Evolutionary conservation across 305 asterid genomes (phyloP).

Genomic region (Coffea humblotiana): DNA sequence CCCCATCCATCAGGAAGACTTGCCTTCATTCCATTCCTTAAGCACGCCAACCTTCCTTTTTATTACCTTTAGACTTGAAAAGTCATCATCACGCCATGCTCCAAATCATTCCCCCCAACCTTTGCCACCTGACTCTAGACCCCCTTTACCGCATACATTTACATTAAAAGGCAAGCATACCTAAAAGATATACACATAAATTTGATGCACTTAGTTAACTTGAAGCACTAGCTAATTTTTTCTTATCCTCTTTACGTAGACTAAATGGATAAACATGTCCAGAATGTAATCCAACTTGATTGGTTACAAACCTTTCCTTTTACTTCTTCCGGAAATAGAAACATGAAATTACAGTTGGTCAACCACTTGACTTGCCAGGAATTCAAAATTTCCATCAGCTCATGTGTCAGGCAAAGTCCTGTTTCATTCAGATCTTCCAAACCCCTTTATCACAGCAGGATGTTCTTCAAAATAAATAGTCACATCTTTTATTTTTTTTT

Average conservation of each 20-base stretch:
- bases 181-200: not conserved
- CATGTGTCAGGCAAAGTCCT: not conserved
- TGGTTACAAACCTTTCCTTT: slow-evolving; percentile 12
- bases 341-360: slow-evolving; percentile 4
- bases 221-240: not conserved
- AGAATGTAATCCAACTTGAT: not conserved
- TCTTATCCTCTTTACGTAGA: not conserved
- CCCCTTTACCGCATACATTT: slow-evolving; percentile 11
- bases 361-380: not conserved
- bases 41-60: slow-evolving; percentile 36
- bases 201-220: slow-evolving; percentile 6
- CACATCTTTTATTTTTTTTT: not conserved
- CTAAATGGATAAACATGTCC: not conserved
- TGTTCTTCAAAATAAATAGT: not conserved
- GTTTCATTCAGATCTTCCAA: slow-evolving; percentile 5
- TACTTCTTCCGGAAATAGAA: not conserved
- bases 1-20: slow-evolving; percentile 20
- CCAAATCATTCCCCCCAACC: slow-evolving; percentile 34
- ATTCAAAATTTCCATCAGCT: not conserved
- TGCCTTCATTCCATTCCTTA: slow-evolving; percentile 29
- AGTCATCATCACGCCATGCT: slow-evolving; percentile 33
- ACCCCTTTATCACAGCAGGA: not conserved
- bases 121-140: slow-evolving; percentile 22
- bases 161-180: slow-evolving; percentile 13
- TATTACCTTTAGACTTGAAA: slow-evolving; percentile 30